Base-by-base conservation (phyloP, 148 eudicot species). In the Fagopyrum esculentum region DNA sequence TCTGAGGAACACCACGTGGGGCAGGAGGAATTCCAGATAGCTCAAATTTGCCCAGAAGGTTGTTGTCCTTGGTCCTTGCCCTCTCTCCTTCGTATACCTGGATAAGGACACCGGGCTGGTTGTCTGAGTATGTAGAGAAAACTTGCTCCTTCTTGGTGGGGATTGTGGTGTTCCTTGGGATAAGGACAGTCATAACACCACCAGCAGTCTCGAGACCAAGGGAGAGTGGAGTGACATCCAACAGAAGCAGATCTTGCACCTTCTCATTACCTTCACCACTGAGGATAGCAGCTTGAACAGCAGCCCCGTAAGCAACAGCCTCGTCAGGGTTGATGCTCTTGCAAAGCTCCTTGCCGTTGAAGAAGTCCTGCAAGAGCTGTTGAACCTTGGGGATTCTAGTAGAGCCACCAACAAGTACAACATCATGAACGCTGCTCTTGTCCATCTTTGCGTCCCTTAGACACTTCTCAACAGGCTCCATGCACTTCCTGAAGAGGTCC, bases 31-130 rank as follows among this genome's bases (percentile, higher is more conserved):
- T 71, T 9, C 73, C 73, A 45, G 73, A 71, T 13, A 71, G 76
- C 76, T 73, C 76, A 6, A 73, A 73, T 43, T 73, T 73, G 5
- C 76, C 76, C 9, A 73, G 47, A n/a, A 73, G 45, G 76, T 73
- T 73, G 76, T 73, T 73, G 76, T 73, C 76, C 76, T 73, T 73
- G n/a, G 76, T 73, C 29, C 76, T 73, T 4, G 76, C 76, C 16
- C 76, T 35, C 48, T 73, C 76, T 3, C 76, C 76, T 73, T 73
- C 76, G 40, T 73, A 73, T 11, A 73, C 76, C 44, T 73, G 76
- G 29, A 73, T 73, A 46, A 73, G 9, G 47, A 73, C 76, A 73
- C 76, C 76, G 2, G 76, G 76, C 76, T 73, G 76, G 45, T 73
- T 73, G 76, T 73, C 76, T 0, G 76, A 73, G 61, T 73, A 73